A percentile compares a stretch with the other conserved stretches of the same genome.
Evolutionary conservation across 441 rosid genomes (phyloP).

Genomic region (Manihot esculenta): DNA sequence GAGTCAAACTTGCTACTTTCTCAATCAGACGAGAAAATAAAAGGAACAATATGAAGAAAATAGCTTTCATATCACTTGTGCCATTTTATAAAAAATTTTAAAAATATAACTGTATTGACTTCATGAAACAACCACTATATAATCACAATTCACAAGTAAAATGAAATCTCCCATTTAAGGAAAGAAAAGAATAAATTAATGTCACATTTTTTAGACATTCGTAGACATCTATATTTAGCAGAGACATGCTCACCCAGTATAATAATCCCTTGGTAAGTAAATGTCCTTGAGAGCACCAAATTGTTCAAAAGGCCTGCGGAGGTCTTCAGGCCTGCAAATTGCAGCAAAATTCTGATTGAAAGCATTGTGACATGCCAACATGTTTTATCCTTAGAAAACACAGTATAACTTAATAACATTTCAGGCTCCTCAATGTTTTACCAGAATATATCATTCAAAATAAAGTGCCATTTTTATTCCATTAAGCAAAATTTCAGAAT

Average conservation of each 20-base stretch:
- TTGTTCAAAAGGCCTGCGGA: constrained; percentile 75
- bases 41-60: constrained; percentile 1
- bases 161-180: constrained; percentile 32
- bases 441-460: not conserved
- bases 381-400: not conserved
- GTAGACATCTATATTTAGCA: constrained; percentile 8
- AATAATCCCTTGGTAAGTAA: constrained; percentile 86
- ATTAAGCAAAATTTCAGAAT: not conserved
- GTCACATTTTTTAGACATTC: not conserved
- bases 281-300: constrained; percentile 91
- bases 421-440: not conserved
- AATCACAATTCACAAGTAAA: too few relatives aligned
- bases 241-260: constrained; percentile 67
- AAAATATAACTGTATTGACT: not conserved
- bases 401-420: not conserved
- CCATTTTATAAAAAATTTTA: not conserved
- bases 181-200: constrained; percentile 15
- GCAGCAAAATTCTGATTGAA: not conserved
- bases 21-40: not conserved
- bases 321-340: constrained; percentile 76
- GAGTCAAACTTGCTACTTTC: constrained; percentile 12
- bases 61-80: not conserved
- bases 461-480: too few relatives aligned
- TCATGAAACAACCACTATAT: not conserved
- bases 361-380: not conserved